These are phyloP conservation scores for Xerocomus spinulosus DNA, from an alignment of 768 basidiomycete species.

Conservation along the genomic window DNA sequence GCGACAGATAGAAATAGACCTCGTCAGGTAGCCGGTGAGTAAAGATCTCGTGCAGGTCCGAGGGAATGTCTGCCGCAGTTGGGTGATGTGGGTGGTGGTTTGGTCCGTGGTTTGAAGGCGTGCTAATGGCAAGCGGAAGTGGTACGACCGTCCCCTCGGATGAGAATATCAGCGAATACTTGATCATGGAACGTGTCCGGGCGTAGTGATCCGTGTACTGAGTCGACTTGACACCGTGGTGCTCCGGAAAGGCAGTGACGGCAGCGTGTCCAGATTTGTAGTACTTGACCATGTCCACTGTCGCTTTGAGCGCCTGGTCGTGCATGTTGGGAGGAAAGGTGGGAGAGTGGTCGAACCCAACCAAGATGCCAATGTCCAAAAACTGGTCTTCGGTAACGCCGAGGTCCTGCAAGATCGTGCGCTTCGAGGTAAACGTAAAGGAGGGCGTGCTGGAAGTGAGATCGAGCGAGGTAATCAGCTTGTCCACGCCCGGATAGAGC, in stretches of 20 bases:
- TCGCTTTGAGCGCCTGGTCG: constrained; percentile 77
- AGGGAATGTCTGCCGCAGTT: constrained; percentile 83
- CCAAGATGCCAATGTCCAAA: constrained; percentile 87
- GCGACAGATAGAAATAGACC: constrained; percentile 92
- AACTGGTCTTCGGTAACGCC: constrained; percentile 83
- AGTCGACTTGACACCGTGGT: constrained; percentile 74
- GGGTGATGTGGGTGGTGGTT: constrained; percentile 62
- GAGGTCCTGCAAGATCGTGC: constrained; percentile 60
- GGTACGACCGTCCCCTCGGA: constrained; percentile 82
- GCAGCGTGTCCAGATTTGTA: constrained; percentile 87
- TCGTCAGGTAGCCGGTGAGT: constrained; percentile 93
- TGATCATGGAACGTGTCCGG: constrained; percentile 86
- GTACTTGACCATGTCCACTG: constrained; percentile 88
- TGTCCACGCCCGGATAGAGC: constrained; percentile 83
- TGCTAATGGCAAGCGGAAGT: constrained; percentile 64
- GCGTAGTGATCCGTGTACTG: constrained; percentile 85
- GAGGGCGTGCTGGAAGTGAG: constrained; percentile 60
- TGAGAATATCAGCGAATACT: constrained; percentile 84
- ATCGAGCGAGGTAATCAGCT: constrained; percentile 86
- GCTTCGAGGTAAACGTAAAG: constrained; percentile 85
- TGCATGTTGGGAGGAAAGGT: constrained; percentile 80
- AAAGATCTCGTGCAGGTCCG: constrained; percentile 92
- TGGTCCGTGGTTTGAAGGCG: constrained; percentile 45
- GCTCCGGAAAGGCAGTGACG: constrained; percentile 70
- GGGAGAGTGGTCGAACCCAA: constrained; percentile 80